These are phyloP conservation scores for Pseudocercospora fuligena DNA, from an alignment of 2,329 filamentous ascomycete genomes.

Conservation along the genomic window DNA sequence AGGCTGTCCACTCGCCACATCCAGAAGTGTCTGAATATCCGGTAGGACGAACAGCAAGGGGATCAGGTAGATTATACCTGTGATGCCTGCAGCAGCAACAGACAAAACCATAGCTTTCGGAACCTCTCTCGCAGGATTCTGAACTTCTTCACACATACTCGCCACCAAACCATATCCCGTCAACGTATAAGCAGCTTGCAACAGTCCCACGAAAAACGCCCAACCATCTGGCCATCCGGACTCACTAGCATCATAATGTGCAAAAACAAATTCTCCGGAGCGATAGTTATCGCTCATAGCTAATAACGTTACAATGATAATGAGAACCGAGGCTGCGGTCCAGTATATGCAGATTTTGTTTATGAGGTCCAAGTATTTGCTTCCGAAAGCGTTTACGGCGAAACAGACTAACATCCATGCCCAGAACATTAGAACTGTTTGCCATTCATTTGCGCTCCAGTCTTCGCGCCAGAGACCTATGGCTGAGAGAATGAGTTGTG, in stretches of 20 bases:
- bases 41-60: constrained; percentile 78
- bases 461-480: constrained; percentile 73
- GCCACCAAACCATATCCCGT: constrained; percentile 74
- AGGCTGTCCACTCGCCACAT: constrained; percentile 73
- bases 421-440: constrained; percentile 75
- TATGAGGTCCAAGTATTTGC: constrained; percentile 67
- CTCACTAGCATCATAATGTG: constrained; percentile 67
- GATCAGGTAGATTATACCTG: constrained; percentile 70
- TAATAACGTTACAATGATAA: constrained; percentile 70
- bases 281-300: constrained; percentile 63
- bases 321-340: constrained; percentile 68
- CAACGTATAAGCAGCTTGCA: constrained; percentile 67
- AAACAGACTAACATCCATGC: constrained; percentile 70
- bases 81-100: constrained; percentile 68
- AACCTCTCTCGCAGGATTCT: constrained; percentile 70
- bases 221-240: constrained; percentile 72
- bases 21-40: constrained; percentile 65
- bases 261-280: constrained; percentile 68
- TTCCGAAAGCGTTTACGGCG: constrained; percentile 67
- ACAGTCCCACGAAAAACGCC: constrained; percentile 73
- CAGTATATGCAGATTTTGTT: constrained; percentile 77
- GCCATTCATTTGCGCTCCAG: constrained; percentile 69
- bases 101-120: constrained; percentile 73
- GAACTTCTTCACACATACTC: constrained; percentile 74
- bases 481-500: constrained; percentile 69